phyloP scores from a whole-genome alignment of 108 stramenopile species.

The Skeletonema grethae region DNA sequence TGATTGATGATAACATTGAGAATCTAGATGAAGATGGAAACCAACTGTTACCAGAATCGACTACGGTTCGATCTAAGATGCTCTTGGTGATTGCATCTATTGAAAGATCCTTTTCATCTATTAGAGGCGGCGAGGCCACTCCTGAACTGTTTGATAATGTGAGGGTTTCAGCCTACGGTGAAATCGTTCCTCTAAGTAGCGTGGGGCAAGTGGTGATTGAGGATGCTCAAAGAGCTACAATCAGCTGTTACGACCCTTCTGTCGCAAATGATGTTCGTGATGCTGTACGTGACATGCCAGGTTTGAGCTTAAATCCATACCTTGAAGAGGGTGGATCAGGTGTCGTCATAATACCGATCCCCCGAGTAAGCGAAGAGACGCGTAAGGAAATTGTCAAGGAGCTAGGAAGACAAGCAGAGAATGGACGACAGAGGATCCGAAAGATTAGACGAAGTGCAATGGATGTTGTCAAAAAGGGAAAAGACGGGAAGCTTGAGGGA shows the following conservation, averaged over 20 bases:
- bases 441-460: constrained; percentile 74
- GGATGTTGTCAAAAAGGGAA: constrained; percentile 78
- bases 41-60: constrained; percentile 64
- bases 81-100: constrained; percentile 63
- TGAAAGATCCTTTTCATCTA: constrained; percentile 65
- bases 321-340: constrained; percentile 76
- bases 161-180: constrained; percentile 77
- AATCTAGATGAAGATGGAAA: constrained; percentile 42
- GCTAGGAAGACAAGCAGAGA: constrained; percentile 69
- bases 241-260: constrained; percentile 83
- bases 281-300: constrained; percentile 66
- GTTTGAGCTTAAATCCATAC: constrained; percentile 79
- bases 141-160: constrained; percentile 83
- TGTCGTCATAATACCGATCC: constrained; percentile 76
- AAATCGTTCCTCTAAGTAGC: constrained; percentile 61
- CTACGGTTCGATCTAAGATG: constrained; percentile 59
- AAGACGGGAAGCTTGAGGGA: constrained; percentile 81
- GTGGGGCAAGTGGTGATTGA: constrained; percentile 89
- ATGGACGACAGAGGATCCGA: constrained; percentile 65
- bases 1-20: constrained; percentile 13
- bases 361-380: constrained; percentile 70
- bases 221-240: constrained; percentile 72
- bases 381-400: constrained; percentile 77
- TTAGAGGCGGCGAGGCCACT: constrained; percentile 86
- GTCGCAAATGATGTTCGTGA: constrained; percentile 76